Conservation (phyloP, 306 rosid species). For the Fagus sylvatica region DNA sequence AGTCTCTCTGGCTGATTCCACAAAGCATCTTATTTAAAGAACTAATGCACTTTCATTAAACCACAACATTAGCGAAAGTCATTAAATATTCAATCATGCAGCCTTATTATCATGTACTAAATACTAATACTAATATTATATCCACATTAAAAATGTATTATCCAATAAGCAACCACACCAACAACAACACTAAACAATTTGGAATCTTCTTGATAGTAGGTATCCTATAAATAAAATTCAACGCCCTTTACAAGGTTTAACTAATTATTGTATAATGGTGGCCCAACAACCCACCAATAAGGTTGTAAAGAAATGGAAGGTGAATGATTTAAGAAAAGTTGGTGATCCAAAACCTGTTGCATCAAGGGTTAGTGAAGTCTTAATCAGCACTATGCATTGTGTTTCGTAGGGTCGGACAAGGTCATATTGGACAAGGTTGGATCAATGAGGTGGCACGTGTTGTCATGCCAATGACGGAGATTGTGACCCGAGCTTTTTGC, state of each 20-base stretch:
- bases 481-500: neutral
- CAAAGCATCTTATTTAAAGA: conserved; percentile 29
- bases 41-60: conserved; percentile 22
- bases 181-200: conserved; percentile 16
- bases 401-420: neutral
- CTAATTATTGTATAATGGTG: conserved; percentile 9
- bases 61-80: conserved; percentile 16
- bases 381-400: conserved; percentile 26
- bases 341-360: conserved; percentile 34
- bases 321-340: conserved; percentile 20
- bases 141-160: neutral
- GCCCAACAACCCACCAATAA: conserved; percentile 25
- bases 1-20: conserved; percentile 26
- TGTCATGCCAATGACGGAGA: neutral
- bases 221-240: conserved; percentile 6
- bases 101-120: conserved; percentile 14
- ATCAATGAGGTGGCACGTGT: conserved; percentile 35
- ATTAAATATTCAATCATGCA: conserved; percentile 40
- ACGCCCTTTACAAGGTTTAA: conserved; percentile 19
- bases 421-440: too few relatives aligned
- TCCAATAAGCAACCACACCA: conserved; percentile 27
- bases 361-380: conserved; percentile 37
- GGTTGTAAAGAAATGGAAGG: neutral
- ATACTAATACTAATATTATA: neutral
- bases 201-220: conserved; percentile 44